These are phyloP conservation scores for Cucurbitaria berberidis DNA, from an alignment of 2,329 filamentous ascomycete species.

Conservation along the genomic window DNA sequence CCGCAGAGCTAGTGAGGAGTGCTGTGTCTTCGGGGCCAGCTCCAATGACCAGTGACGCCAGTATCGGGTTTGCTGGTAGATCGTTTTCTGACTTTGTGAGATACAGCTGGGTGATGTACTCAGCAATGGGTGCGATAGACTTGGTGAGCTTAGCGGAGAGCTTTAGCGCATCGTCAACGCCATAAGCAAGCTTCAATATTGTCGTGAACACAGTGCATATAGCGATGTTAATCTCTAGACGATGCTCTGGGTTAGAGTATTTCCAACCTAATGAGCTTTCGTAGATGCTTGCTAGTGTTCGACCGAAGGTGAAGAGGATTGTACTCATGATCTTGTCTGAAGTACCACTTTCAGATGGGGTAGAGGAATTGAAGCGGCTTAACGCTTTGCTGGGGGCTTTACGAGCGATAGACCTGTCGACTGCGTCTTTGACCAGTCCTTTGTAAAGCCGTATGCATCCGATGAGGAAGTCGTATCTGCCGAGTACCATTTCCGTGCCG, in stretches of 20 bases:
- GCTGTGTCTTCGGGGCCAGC: constrained; percentile 46
- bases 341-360: constrained; percentile 69
- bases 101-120: constrained; percentile 78
- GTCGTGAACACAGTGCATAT: constrained; percentile 74
- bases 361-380: constrained; percentile 55
- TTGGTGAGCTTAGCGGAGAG: constrained; percentile 61
- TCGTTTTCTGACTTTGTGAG: constrained; percentile 72
- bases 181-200: constrained; percentile 74
- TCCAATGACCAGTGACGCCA: constrained; percentile 70
- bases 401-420: constrained; percentile 71
- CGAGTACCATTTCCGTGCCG: constrained; percentile 78
- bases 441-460: constrained; percentile 77
- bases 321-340: constrained; percentile 78
- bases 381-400: constrained; percentile 62
- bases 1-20: constrained; percentile 49
- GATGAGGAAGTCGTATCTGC: constrained; percentile 77
- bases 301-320: constrained; percentile 74
- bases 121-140: constrained; percentile 73
- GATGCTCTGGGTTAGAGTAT: constrained; percentile 72
- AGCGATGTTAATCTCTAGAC: constrained; percentile 69
- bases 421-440: constrained; percentile 75
- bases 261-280: constrained; percentile 88
- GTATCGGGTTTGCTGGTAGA: constrained; percentile 76
- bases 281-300: constrained; percentile 79
- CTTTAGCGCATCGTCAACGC: constrained; percentile 68